Evolutionary conservation across 2,329 filamentous ascomycete genomes (phyloP).

Genomic region (Beauveria sp.): DNA sequence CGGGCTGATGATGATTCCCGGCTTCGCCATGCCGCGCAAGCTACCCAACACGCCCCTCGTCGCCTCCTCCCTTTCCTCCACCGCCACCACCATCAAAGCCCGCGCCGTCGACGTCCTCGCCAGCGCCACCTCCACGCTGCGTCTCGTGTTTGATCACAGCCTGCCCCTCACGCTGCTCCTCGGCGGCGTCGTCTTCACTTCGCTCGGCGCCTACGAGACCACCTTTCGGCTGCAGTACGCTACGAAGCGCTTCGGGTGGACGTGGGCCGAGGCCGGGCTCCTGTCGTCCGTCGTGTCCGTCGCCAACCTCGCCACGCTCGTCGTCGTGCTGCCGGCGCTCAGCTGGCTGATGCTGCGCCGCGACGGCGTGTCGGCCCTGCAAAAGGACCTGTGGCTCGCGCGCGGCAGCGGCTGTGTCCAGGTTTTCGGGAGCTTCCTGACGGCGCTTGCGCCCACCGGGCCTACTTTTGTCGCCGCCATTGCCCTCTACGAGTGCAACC

Average conservation of each 20-base stretch:
- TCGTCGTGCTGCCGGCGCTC: conserved; percentile 3
- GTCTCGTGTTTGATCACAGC: background rate
- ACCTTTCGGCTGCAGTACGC: conserved; percentile 9
- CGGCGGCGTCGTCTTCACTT: conserved; percentile 6
- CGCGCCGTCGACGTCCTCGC: background rate
- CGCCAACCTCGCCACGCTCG: conserved; percentile 2
- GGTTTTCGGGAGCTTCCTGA: conserved; percentile 8
- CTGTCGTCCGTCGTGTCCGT: background rate
- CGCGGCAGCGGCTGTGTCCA: conserved; percentile 1
- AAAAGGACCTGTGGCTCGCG: conserved; percentile 11
- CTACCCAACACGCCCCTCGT: background rate
- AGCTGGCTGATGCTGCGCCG: background rate
- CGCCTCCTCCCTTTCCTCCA: too few species aligned
- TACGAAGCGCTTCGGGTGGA: conserved; percentile 8
- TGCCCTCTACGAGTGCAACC: conserved; percentile 4
- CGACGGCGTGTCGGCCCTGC: background rate
- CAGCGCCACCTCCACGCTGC: background rate
- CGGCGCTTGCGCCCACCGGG: conserved; percentile 3
- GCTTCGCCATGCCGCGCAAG: conserved; percentile 6
- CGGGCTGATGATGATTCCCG: background rate
- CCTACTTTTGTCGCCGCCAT: background rate
- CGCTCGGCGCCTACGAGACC: conserved; percentile 4
- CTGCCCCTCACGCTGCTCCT: conserved; percentile 7
- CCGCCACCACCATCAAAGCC: background rate
- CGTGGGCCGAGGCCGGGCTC: conserved; percentile 9